These are phyloP conservation scores for Hirsutella minnesotensis DNA, from an alignment of 2,329 filamentous ascomycete genomes.

Conservation along the genomic window DNA sequence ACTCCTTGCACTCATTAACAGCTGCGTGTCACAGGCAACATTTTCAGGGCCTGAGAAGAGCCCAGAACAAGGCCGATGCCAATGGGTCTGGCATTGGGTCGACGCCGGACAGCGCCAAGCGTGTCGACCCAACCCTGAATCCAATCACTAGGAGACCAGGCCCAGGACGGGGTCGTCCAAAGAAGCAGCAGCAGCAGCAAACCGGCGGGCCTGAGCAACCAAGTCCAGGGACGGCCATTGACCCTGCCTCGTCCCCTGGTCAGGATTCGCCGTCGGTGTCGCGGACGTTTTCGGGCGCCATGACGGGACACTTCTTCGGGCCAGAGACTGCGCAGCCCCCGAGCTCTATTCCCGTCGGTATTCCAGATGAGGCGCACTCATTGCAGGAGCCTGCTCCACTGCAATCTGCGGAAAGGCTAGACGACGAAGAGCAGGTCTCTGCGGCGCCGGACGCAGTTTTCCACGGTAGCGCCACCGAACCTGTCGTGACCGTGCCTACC, in stretches of 20 bases:
- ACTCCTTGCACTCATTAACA: background rate
- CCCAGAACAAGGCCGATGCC: slow-evolving; percentile 39
- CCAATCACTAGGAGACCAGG: slow-evolving; percentile 50
- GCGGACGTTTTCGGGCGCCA: background rate
- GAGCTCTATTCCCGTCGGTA: background rate
- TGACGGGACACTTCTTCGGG: slow-evolving; percentile 1
- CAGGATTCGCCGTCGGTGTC: background rate
- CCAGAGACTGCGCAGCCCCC: background rate
- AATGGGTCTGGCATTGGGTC: slow-evolving; percentile 17
- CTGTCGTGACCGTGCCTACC: background rate
- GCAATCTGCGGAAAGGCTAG: background rate
- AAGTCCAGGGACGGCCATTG: slow-evolving; percentile 1
- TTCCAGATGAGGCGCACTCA: background rate
- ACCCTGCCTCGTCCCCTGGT: background rate
- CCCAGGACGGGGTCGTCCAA: slow-evolving; percentile 41
- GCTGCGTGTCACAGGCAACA: slow-evolving; percentile 36
- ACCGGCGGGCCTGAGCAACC: background rate
- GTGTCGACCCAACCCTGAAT: slow-evolving; percentile 39
- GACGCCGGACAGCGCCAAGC: slow-evolving; percentile 21
- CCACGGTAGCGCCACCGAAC: background rate
- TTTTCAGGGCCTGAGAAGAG: slow-evolving; percentile 45
- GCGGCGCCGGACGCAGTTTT: background rate
- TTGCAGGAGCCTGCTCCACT: background rate
- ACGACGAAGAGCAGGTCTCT: background rate
- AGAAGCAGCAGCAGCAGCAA: slow-evolving; percentile 28